A percentile compares a stretch with the other conserved stretches of the same genome.
phyloP scores from a whole-genome alignment of 805 yeast genomes.

The Starmerella tilneyi region DNA sequence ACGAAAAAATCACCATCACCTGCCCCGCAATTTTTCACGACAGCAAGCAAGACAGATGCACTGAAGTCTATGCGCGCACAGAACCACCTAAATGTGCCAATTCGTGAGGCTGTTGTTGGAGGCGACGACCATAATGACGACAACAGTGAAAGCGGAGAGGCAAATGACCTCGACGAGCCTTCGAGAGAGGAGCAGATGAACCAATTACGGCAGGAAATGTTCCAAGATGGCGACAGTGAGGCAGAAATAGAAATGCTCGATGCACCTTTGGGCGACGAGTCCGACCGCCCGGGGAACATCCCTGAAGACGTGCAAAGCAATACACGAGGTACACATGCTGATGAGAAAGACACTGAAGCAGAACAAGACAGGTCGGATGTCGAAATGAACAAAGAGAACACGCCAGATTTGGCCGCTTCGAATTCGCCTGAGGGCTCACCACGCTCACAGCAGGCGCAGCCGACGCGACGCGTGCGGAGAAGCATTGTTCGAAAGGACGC shows the following conservation, averaged over 20 bases:
- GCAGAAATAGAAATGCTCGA: not conserved
- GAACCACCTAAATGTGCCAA: conserved; percentile 6
- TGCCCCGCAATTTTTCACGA: not conserved
- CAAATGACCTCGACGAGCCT: not conserved
- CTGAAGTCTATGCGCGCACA: conserved; percentile 6
- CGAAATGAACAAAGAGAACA: not conserved
- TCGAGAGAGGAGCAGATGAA: not conserved
- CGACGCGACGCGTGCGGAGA: conserved; percentile 5
- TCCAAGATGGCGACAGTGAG: not conserved
- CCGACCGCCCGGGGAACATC: no score
- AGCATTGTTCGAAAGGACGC: conserved; percentile 6
- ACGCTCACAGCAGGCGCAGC: no score
- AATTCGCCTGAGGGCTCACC: not conserved
- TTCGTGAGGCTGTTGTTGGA: conserved; percentile 15
- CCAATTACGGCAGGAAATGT: not conserved
- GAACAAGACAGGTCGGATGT: not conserved
- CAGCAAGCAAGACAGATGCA: conserved; percentile 5
- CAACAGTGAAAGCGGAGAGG: conserved; percentile 3
- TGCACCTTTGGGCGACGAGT: no score
- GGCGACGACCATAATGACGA: conserved; percentile 6
- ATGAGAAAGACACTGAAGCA: not conserved
- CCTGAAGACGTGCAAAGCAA: no score
- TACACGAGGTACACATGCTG: no score
- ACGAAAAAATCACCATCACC: not conserved
- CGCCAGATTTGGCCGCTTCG: not conserved